phyloP scores from a whole-genome alignment of 208 protist genomes.

The Vickermania spadyakhi region DNA sequence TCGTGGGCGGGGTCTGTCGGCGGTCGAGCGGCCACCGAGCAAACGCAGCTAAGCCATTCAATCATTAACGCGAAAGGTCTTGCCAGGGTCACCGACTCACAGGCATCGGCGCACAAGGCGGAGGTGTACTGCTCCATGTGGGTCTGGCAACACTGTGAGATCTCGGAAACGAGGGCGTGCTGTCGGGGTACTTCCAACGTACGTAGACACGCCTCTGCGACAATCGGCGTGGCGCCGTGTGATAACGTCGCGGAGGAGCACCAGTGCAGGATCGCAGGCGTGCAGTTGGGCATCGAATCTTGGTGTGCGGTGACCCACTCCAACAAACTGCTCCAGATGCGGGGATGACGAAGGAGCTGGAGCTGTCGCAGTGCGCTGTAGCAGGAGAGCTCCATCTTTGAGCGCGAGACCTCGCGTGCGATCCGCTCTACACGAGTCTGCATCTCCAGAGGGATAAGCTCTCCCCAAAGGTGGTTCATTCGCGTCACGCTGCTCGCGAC shows the following conservation, averaged over 20 bases:
- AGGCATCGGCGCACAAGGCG: neutral
- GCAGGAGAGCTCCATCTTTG: neutral
- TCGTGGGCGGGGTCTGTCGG: no score
- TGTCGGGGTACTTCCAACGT: neutral
- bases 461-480: neutral
- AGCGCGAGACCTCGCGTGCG: neutral
- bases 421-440: neutral
- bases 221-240: no score
- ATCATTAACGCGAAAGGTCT: neutral
- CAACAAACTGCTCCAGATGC: no score
- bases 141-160: neutral
- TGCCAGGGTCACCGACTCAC: neutral
- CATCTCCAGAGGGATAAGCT: no score
- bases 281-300: no score
- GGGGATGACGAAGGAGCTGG: no score
- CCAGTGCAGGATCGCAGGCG: no score
- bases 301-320: no score
- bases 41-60: conserved; percentile 1
- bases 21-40: no score
- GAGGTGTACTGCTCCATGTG: neutral
- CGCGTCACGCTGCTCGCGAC: neutral
- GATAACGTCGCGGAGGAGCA: no score
- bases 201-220: no score
- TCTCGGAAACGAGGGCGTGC: neutral
- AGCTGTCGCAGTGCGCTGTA: no score